These are phyloP conservation scores for Mortierella hygrophila DNA, from an alignment of 192 early-diverging fungal genomes.

Conservation along the genomic window DNA sequence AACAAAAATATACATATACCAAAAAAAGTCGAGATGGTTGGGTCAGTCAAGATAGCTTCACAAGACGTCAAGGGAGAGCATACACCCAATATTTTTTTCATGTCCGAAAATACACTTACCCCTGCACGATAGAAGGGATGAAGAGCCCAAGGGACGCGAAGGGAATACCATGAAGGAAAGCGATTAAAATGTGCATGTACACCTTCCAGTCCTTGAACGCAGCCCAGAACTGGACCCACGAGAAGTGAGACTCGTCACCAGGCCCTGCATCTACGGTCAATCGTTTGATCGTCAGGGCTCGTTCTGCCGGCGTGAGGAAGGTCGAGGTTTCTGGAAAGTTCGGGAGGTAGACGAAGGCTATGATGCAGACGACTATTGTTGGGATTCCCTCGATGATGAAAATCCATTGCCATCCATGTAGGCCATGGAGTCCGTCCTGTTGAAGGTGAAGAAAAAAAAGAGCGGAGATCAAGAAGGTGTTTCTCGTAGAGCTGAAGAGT, in stretches of 20 bases:
- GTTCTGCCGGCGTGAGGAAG: constrained; percentile 58
- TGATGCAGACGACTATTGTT: constrained; percentile 45
- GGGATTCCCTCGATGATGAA: constrained; percentile 75
- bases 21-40: not conserved
- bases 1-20: not conserved
- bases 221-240: constrained; percentile 58
- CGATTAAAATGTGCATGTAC: constrained; percentile 65
- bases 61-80: not conserved
- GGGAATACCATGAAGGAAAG: constrained; percentile 69
- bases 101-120: constrained; percentile 23
- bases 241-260: constrained; percentile 56
- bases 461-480: not conserved
- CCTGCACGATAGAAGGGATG: constrained; percentile 75
- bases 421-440: constrained; percentile 35
- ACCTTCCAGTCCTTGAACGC: constrained; percentile 64
- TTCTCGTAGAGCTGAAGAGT: not conserved
- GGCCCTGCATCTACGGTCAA: constrained; percentile 59
- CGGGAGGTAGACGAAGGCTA: constrained; percentile 55
- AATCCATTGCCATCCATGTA: constrained; percentile 71
- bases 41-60: not conserved
- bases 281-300: constrained; percentile 48
- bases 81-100: not conserved
- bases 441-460: constrained; percentile 56
- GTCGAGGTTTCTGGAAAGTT: constrained; percentile 61
- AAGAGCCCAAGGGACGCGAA: constrained; percentile 73